These are phyloP conservation scores for Leptographium wingfieldii DNA, from an alignment of 2,329 filamentous ascomycete species.

Conservation along the genomic window DNA sequence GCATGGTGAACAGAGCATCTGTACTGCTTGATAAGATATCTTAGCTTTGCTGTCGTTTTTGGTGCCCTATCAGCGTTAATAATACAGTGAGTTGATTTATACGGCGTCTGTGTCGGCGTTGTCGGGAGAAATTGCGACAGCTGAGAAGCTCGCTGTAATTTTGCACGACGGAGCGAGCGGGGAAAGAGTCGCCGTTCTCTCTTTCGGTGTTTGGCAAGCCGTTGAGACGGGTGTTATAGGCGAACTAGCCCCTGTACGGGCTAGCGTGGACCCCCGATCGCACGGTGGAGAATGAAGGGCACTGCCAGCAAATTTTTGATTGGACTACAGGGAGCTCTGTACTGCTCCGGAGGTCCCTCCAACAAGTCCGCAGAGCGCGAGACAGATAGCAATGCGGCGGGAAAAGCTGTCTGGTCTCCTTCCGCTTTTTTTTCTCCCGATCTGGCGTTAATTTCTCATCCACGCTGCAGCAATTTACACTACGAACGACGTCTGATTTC, in stretches of 20 bases:
- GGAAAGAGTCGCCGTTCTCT: background rate
- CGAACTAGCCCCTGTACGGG: background rate
- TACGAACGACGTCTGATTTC: background rate
- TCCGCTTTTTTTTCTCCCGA: background rate
- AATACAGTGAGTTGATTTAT: background rate
- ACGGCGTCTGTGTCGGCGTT: constrained; percentile 1
- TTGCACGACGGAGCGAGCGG: background rate
- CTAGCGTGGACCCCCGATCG: background rate
- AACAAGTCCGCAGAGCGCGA: background rate
- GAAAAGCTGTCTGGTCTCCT: background rate
- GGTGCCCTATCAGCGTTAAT: background rate
- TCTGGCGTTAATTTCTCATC: constrained; percentile 1
- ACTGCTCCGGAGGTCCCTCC: background rate
- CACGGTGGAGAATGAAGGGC: background rate
- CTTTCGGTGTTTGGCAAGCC: background rate
- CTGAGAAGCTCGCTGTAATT: background rate
- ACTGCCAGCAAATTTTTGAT: background rate
- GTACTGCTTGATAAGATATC: background rate
- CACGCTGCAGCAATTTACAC: background rate
- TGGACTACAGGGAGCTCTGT: background rate
- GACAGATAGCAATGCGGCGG: background rate
- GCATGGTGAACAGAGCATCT: background rate
- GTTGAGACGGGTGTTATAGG: background rate
- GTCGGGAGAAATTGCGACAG: background rate
- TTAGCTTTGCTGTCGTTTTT: background rate